phyloP scores from a whole-genome alignment of 1,284 basidiomycete genomes.

The Sporisorium reilianum region DNA sequence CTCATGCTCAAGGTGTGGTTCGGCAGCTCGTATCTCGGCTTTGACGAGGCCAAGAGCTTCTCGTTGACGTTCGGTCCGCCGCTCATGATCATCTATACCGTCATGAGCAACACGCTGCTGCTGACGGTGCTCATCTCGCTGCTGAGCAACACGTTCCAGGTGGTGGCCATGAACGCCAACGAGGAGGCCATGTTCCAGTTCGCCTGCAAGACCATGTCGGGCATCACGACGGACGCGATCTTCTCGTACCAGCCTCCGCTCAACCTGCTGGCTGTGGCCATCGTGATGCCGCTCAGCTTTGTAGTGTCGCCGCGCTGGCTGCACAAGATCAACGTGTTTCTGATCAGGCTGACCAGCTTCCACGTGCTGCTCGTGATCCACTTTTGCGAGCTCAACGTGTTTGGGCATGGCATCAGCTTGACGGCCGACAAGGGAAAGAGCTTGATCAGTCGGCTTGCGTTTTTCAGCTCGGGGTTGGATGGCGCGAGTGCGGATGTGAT shows the following conservation, averaged over 20 bases:
- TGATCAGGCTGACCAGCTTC: constrained; percentile 80
- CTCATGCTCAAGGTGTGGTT: constrained; percentile 86
- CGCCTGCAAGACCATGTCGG: constrained; percentile 73
- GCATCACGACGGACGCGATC: constrained; percentile 85
- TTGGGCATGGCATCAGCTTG: constrained; percentile 51
- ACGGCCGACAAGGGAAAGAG: constrained; percentile 53
- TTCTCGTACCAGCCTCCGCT: constrained; percentile 94
- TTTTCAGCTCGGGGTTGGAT: constrained; percentile 30
- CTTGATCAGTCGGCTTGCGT: constrained; percentile 30
- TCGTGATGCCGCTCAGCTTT: constrained; percentile 55
- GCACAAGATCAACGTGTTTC: constrained; percentile 75
- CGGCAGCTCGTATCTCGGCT: constrained; percentile 65
- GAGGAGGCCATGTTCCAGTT: constrained; percentile 94
- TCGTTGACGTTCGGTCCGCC: constrained; percentile 86
- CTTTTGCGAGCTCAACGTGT: constrained; percentile 80
- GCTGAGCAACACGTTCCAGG: constrained; percentile 90
- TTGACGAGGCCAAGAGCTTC: constrained; percentile 72
- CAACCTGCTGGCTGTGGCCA: constrained; percentile 52
- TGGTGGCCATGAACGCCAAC: constrained; percentile 88
- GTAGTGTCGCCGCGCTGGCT: constrained; percentile 55
- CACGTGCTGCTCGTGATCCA: constrained; percentile 85
- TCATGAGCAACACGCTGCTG: constrained; percentile 78
- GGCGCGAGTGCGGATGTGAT: constrained; percentile 39
- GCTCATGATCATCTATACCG: constrained; percentile 76
- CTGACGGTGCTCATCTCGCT: constrained; percentile 79